These are phyloP conservation scores for Auriscalpium microsporum DNA, from an alignment of 768 basidiomycete genomes.

Conservation along the genomic window DNA sequence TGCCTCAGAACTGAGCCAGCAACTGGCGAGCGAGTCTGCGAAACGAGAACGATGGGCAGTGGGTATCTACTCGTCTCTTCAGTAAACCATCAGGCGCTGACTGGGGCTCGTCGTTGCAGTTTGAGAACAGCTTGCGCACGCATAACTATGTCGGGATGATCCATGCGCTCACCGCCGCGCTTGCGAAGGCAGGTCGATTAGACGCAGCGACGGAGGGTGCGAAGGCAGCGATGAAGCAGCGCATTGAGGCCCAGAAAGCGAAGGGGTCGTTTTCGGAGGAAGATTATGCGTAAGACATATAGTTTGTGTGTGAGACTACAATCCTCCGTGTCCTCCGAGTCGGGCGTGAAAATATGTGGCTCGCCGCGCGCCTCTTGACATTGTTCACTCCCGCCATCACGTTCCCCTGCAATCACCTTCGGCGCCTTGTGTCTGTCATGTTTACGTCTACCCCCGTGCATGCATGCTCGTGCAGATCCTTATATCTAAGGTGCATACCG, in stretches of 20 bases:
- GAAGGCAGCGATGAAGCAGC: conserved; percentile 34
- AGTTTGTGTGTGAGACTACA: too few species aligned
- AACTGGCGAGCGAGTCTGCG: conserved; percentile 56
- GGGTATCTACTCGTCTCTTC: conserved; percentile 22
- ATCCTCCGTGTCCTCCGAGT: too few species aligned
- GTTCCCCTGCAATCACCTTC: too few species aligned
- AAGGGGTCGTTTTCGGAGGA: conserved; percentile 35
- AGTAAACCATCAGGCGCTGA: conserved; percentile 1
- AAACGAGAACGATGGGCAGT: conserved; percentile 82
- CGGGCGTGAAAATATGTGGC: too few species aligned
- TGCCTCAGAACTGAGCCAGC: conserved; percentile 45
- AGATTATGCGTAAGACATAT: conserved; percentile 19
- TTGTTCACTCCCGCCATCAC: too few species aligned
- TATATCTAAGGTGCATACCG: too few species aligned
- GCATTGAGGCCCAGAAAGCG: conserved; percentile 32
- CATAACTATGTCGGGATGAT: conserved; percentile 84
- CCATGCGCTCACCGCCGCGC: conserved; percentile 60
- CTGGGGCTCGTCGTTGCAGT: conserved; percentile 33
- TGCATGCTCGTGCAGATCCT: too few species aligned
- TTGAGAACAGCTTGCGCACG: conserved; percentile 78
- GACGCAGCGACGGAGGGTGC: conserved; percentile 40
- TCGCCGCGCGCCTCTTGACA: too few species aligned
- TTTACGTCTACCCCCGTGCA: too few species aligned
- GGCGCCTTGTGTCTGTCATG: too few species aligned
- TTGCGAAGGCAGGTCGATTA: conserved; percentile 65